These are phyloP conservation scores for Metschnikowia bowlesiae DNA, from an alignment of 805 yeast genomes.

Conservation along the genomic window DNA sequence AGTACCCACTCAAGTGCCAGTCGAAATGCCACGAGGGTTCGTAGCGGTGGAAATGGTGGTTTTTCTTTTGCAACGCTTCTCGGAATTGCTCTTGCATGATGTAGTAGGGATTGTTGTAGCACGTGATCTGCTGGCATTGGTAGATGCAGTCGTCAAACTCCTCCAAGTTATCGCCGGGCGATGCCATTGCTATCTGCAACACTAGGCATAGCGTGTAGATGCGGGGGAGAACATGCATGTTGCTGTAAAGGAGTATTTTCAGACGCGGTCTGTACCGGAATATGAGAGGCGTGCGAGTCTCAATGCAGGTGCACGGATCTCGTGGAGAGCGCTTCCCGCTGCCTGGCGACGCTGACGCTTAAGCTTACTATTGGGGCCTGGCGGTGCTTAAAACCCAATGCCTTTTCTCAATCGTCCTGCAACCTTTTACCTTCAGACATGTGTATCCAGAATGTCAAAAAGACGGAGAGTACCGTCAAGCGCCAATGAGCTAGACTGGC, in stretches of 20 bases:
- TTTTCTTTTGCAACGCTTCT: conserved; percentile 14
- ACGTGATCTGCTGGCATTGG: conserved; percentile 44
- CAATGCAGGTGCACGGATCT: background rate
- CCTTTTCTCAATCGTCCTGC: too few species aligned
- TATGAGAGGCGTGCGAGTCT: background rate
- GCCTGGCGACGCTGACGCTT: too few species aligned
- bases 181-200: conserved; percentile 17
- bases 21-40: conserved; percentile 34
- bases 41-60: conserved; percentile 22
- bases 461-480: too few species aligned
- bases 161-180: conserved; percentile 59
- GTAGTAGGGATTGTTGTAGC: conserved; percentile 27
- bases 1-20: conserved; percentile 37
- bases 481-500: too few species aligned
- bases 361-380: too few species aligned
- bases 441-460: too few species aligned
- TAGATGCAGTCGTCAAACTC: conserved; percentile 53
- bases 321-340: background rate
- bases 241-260: background rate
- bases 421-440: too few species aligned
- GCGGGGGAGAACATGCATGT: conserved; percentile 1
- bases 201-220: background rate
- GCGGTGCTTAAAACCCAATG: too few species aligned
- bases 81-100: conserved; percentile 22
- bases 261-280: background rate